Evolutionary conservation across 2,329 filamentous ascomycete genomes (phyloP).

Genomic region (Teratosphaeria pseudoeucalypti): DNA sequence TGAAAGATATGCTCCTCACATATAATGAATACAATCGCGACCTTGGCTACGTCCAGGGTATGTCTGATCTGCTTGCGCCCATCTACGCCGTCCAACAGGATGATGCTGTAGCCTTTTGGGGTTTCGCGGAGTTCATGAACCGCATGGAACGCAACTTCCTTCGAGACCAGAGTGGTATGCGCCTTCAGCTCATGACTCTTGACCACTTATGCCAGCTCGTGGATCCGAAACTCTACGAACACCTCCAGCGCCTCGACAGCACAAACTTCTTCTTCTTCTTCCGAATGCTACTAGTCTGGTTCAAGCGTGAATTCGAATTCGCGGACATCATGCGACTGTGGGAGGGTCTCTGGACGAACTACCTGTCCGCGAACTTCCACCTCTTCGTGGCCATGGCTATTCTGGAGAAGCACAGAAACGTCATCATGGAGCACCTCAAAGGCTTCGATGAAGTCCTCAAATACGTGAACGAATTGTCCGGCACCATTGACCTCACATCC

Average conservation of each 20-base stretch:
- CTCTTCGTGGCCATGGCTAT: slow-evolving; percentile 90
- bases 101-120: slow-evolving; percentile 95
- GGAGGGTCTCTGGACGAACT: slow-evolving; percentile 94
- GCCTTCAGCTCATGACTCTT: slow-evolving; percentile 76
- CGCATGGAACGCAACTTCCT: slow-evolving; percentile 97
- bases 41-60: slow-evolving; percentile 94
- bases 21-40: slow-evolving; percentile 98
- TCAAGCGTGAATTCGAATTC: slow-evolving; percentile 95
- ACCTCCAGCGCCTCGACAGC: slow-evolving; percentile 80
- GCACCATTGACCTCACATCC: slow-evolving; percentile 79
- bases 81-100: slow-evolving; percentile 97
- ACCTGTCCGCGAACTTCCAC: slow-evolving; percentile 78
- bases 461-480: slow-evolving; percentile 94
- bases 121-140: slow-evolving; percentile 90
- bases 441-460: slow-evolving; percentile 97
- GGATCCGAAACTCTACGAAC: slow-evolving; percentile 86
- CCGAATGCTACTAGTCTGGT: slow-evolving; percentile 97
- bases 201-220: slow-evolving; percentile 95
- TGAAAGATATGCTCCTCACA: slow-evolving; percentile 97
- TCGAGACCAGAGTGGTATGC: slow-evolving; percentile 92
- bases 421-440: slow-evolving; percentile 88
- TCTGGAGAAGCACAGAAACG: slow-evolving; percentile 86
- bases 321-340: slow-evolving; percentile 75
- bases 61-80: slow-evolving; percentile 92
- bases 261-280: slow-evolving; percentile 99